These are phyloP conservation scores for Rhizopogon parksii DNA, from an alignment of 1,284 basidiomycete species.

Conservation along the genomic window DNA sequence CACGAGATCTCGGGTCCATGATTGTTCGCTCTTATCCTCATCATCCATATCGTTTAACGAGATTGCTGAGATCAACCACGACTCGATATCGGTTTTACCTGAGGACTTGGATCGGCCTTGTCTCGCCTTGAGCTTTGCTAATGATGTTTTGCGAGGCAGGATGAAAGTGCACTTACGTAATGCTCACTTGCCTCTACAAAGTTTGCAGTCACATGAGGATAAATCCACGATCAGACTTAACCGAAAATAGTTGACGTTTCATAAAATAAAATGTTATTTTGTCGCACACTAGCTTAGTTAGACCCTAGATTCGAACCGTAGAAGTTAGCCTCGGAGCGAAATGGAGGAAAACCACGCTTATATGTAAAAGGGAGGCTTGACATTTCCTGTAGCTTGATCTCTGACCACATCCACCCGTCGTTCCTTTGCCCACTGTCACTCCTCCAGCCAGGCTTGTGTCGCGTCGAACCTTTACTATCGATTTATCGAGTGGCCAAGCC, in stretches of 20 bases:
- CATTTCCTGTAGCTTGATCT: constrained; percentile 5
- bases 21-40: constrained; percentile 13
- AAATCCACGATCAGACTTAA: no score
- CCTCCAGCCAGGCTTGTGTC: not conserved
- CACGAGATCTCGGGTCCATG: constrained; percentile 48
- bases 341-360: constrained; percentile 5
- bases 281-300: constrained; percentile 10
- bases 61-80: constrained; percentile 34
- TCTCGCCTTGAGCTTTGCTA: constrained; percentile 13
- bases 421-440: not conserved
- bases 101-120: constrained; percentile 18
- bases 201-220: not conserved
- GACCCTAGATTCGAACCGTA: constrained; percentile 6
- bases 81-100: constrained; percentile 36
- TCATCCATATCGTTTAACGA: constrained; percentile 12
- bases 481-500: not conserved
- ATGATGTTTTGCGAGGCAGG: constrained; percentile 11
- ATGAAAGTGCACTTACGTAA: constrained; percentile 4
- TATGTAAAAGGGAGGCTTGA: constrained; percentile 6
- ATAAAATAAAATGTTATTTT: not conserved
- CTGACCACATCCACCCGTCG: constrained; percentile 6
- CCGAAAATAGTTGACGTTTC: not conserved
- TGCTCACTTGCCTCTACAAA: not conserved
- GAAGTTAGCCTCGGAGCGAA: constrained; percentile 3
- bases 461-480: not conserved